Evolutionary conservation across 2,329 filamentous ascomycete species (phyloP).

Genomic region (Cladosporium oxysporum): DNA sequence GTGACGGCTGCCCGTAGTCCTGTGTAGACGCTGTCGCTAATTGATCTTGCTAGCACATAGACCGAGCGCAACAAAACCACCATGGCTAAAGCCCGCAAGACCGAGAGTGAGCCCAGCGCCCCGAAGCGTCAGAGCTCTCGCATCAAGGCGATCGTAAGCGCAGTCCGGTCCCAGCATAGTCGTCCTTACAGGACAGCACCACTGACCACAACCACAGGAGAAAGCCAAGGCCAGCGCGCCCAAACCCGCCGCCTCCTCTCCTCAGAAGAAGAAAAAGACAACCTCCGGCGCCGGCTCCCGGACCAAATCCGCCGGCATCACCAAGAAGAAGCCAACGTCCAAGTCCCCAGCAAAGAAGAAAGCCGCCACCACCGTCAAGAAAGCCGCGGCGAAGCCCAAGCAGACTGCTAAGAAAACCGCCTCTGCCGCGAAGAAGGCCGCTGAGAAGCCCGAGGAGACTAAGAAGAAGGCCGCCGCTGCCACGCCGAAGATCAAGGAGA

Average conservation of each 20-base stretch:
- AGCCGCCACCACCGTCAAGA: slow-evolving; percentile 2
- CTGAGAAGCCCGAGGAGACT: background rate
- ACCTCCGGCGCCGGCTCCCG: background rate
- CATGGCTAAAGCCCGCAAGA: slow-evolving; percentile 3
- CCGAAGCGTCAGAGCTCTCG: slow-evolving; percentile 3
- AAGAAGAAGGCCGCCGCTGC: slow-evolving; percentile 1
- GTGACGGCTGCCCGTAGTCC: background rate
- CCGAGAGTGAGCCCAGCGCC: background rate
- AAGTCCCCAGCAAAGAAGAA: background rate
- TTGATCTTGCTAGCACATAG: background rate
- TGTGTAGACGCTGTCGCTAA: background rate
- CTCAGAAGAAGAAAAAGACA: slow-evolving; percentile 22
- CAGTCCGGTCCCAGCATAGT: background rate
- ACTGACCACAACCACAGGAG: background rate
- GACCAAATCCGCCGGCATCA: slow-evolving; percentile 13
- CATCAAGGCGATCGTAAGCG: slow-evolving; percentile 7
- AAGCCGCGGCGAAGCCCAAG: background rate
- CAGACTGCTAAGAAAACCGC: slow-evolving; percentile 20
- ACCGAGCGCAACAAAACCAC: background rate
- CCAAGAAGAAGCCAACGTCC: slow-evolving; percentile 9
- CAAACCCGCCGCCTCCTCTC: slow-evolving; percentile 20
- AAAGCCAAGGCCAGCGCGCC: slow-evolving; percentile 12
- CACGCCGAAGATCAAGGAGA: slow-evolving; percentile 9
- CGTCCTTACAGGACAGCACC: background rate
- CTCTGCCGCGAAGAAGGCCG: slow-evolving; percentile 12